A percentile compares a stretch with the other conserved stretches of the same genome.
phyloP scores from a whole-genome alignment of 768 basidiomycete genomes.

The Suillus decipiens region DNA sequence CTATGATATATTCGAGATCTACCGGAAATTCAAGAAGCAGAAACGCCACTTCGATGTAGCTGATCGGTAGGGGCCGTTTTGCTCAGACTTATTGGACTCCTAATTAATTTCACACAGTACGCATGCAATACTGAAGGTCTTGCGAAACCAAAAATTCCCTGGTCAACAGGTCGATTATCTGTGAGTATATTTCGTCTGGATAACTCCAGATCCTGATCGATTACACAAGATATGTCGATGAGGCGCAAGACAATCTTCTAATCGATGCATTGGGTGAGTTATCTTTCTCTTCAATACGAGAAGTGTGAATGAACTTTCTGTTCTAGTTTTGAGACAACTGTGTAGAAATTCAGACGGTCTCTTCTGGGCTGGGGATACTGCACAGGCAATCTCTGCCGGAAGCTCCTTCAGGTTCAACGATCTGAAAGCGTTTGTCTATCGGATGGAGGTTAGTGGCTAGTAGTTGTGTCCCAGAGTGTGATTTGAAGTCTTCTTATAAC shows the following conservation, averaged over 20 bases:
- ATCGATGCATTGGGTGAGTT: slow-evolving; percentile 59
- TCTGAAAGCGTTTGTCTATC: slow-evolving; percentile 64
- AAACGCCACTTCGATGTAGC: slow-evolving; percentile 53
- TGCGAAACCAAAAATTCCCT: slow-evolving; percentile 21
- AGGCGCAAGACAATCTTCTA: slow-evolving; percentile 71
- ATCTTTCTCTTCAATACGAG: not conserved
- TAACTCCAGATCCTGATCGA: not conserved
- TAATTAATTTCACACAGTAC: slow-evolving; percentile 40
- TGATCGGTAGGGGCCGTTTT: slow-evolving; percentile 47
- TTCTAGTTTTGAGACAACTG: slow-evolving; percentile 57
- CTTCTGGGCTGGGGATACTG: slow-evolving; percentile 82
- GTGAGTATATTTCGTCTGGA: slow-evolving; percentile 35
- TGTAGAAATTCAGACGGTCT: slow-evolving; percentile 65
- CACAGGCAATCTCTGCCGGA: slow-evolving; percentile 74
- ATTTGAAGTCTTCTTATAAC: slow-evolving; percentile 16
- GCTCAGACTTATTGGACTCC: not conserved
- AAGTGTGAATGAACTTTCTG: slow-evolving; percentile 4
- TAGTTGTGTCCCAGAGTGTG: not conserved
- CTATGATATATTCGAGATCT: slow-evolving; percentile 56
- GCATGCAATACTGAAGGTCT: slow-evolving; percentile 44
- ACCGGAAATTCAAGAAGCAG: slow-evolving; percentile 47
- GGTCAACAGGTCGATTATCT: slow-evolving; percentile 54
- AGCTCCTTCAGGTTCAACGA: slow-evolving; percentile 74
- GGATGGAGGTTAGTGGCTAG: slow-evolving; percentile 51
- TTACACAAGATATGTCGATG: slow-evolving; percentile 63